Evolutionary conservation across 441 rosid species (phyloP).

Genomic region (Populus hybrid): DNA sequence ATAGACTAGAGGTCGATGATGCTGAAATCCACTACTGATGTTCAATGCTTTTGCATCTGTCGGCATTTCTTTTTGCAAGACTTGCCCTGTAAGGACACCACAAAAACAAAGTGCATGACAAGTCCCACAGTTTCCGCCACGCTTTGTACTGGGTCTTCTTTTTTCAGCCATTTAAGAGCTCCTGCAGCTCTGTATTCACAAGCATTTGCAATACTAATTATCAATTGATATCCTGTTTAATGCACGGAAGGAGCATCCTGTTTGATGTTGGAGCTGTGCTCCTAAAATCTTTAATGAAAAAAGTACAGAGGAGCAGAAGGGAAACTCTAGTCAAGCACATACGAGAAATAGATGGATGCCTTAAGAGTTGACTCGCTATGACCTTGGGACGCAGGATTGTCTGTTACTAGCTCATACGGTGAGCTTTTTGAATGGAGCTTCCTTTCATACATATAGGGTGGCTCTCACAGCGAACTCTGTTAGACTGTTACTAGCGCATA

Average conservation of each 20-base stretch:
- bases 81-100: not conserved
- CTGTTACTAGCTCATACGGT: not conserved
- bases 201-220: no score
- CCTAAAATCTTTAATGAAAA: not conserved
- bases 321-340: not conserved
- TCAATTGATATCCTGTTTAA: not conserved
- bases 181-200: no score
- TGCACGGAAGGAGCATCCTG: not conserved
- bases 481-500: not conserved
- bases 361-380: not conserved
- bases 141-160: no score
- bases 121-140: not conserved
- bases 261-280: not conserved
- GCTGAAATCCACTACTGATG: not conserved
- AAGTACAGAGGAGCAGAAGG: not conserved
- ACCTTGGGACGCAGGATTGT: not conserved
- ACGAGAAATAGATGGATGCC: not conserved
- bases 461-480: not conserved
- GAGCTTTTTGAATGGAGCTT: not conserved
- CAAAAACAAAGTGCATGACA: not conserved
- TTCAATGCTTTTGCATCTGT: no score
- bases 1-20: not conserved
- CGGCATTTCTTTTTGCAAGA: not conserved
- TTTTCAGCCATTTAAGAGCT: no score
- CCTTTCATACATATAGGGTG: not conserved